Evolutionary conservation across 73 alveolate species (phyloP).

Genomic region (Stentor roeselii): DNA sequence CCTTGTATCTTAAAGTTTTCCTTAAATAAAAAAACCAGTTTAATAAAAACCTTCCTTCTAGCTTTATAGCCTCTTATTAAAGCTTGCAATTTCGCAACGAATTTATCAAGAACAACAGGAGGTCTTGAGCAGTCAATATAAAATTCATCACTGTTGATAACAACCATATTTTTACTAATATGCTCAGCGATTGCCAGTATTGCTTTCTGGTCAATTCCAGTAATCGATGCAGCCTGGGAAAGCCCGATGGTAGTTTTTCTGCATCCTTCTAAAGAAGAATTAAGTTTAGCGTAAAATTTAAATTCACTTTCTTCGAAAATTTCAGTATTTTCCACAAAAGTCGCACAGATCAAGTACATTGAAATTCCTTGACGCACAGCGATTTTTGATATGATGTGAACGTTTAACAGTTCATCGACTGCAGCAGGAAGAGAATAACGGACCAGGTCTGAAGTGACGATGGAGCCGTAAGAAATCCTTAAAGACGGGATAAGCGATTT

Average conservation of each 20-base stretch:
- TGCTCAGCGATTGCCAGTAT: background rate
- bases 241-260: background rate
- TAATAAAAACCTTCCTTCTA: background rate
- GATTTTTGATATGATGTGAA: too few relatives aligned
- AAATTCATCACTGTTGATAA: background rate
- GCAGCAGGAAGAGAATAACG: background rate
- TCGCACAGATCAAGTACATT: background rate
- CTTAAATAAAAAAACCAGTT: background rate
- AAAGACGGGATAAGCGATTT: background rate
- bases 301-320: background rate
- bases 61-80: background rate
- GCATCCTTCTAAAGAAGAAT: background rate
- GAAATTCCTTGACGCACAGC: background rate
- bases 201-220: background rate
- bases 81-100: background rate
- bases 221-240: background rate
- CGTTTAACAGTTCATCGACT: background rate
- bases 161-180: background rate
- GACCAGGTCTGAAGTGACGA: background rate
- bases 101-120: background rate
- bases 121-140: constrained; percentile 10
- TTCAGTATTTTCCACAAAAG: background rate
- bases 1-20: background rate
- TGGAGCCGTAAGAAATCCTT: background rate
- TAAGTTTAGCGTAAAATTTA: background rate